phyloP scores from a whole-genome alignment of 768 basidiomycete species.

The Chalciporus sphaerocephalus region DNA sequence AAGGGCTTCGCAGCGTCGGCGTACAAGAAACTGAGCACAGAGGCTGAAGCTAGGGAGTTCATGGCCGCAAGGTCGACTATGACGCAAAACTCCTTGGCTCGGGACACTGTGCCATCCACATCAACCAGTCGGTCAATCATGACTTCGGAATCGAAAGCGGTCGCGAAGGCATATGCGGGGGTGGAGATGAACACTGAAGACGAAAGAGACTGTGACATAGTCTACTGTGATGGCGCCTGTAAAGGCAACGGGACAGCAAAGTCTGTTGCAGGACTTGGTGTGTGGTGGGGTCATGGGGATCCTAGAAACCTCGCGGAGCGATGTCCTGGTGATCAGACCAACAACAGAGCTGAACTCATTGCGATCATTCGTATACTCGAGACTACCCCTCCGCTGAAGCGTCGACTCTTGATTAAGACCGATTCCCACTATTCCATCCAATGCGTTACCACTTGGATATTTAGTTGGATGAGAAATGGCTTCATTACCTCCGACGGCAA shows the following conservation, averaged over 20 bases:
- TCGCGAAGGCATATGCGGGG: background rate
- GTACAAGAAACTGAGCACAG: conserved; percentile 63
- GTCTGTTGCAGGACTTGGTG: conserved; percentile 77
- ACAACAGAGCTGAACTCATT: conserved; percentile 85
- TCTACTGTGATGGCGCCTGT: conserved; percentile 88
- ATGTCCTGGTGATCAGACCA: conserved; percentile 80
- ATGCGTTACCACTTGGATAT: conserved; percentile 68
- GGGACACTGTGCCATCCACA: conserved; percentile 10
- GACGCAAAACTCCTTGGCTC: conserved; percentile 7
- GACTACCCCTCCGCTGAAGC: conserved; percentile 52
- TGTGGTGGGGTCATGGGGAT: conserved; percentile 80
- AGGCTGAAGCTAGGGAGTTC: conserved; percentile 57
- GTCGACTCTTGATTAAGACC: conserved; percentile 68
- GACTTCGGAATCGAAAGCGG: background rate
- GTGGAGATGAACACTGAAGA: conserved; percentile 16
- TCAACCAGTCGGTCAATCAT: conserved; percentile 25
- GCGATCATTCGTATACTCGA: conserved; percentile 83
- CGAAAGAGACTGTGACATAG: conserved; percentile 41
- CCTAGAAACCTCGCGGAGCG: conserved; percentile 78
- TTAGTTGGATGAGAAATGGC: conserved; percentile 55
- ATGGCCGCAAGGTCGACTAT: conserved; percentile 32
- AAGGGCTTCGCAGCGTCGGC: conserved; percentile 57
- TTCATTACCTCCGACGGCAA: conserved; percentile 46
- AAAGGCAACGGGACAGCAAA: conserved; percentile 70
- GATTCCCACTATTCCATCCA: conserved; percentile 83